Base-by-base conservation (phyloP, 2,329 filamentous ascomycete genomes). In the Pochonia chlamydosporia region DNA sequence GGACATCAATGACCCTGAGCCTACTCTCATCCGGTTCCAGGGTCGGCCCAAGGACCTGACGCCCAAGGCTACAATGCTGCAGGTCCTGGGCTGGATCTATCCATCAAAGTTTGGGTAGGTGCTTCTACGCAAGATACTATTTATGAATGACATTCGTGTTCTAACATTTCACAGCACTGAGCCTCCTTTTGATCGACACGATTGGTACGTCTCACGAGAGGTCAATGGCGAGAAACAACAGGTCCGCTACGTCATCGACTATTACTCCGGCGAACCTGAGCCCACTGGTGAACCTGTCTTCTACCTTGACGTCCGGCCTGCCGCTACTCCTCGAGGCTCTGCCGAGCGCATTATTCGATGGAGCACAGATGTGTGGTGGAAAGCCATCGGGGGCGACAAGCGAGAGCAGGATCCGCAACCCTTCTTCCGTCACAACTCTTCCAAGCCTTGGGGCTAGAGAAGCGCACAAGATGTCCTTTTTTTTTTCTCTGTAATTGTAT, bases 211-310 rank as follows among this genome's bases (percentile, higher is more conserved):
- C 36, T 79, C 87, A 54, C 79, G 93, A 52, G 78, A 85, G 28
- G 68, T 78, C 42, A 75, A 83, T 46, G 88, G 87, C 24, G 64
- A 83, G 49, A 75, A 73, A 58, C 85, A 84, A 63, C 85, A 96
- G 71, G 75, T 96, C 40, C 82, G 93, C 59, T 99, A 99, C 65
- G 82, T 99, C 47, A 99, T 99, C 63, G 93, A 99, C 67, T 97
- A 96, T 69, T 97, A 97, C 67, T 85, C 86, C 28, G 92, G 84
- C 5, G 83, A 84, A 21, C 85, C 87, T 1, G 89, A 95, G 60
- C 81, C 85, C 3, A 87, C 81, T 0, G 93, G 91, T 26, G 89
- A 96, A 63, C 92, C 93, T 3, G 90, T 97, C 6, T 99, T 99
- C 71, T 96, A 84, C 65, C 80, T 99, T 46, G 93, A 99, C 62